A percentile compares a stretch with the other conserved stretches of the same genome.
These are phyloP conservation scores for Ganoderma lingzhi DNA, from an alignment of 1,284 basidiomycete genomes.

Conservation along the genomic window DNA sequence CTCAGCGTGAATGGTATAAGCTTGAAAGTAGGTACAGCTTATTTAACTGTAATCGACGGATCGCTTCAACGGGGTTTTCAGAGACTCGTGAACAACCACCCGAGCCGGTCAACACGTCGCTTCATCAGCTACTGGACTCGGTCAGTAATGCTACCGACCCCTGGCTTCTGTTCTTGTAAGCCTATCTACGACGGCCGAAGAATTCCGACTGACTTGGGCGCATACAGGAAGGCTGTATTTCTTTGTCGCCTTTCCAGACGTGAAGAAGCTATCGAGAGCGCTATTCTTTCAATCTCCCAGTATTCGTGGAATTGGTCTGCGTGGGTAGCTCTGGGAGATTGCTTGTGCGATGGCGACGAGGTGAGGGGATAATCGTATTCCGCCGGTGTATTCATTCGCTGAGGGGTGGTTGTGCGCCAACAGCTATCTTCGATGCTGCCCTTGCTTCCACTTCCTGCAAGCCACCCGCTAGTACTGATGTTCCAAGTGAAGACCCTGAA, in stretches of 20 bases:
- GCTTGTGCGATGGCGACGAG: constrained; percentile 91
- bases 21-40: constrained; percentile 64
- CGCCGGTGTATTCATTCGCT: neutral
- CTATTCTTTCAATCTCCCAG: constrained; percentile 79
- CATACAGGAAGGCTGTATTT: constrained; percentile 78
- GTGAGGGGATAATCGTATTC: constrained; percentile 49
- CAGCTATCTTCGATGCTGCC: constrained; percentile 73
- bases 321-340: constrained; percentile 85
- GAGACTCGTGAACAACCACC: constrained; percentile 80
- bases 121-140: constrained; percentile 68
- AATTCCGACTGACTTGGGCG: constrained; percentile 20
- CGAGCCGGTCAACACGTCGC: constrained; percentile 69
- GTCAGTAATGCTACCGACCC: constrained; percentile 75
- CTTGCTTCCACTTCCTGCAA: constrained; percentile 68
- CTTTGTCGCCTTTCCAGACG: constrained; percentile 80
- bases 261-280: constrained; percentile 87
- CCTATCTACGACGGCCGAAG: constrained; percentile 20
- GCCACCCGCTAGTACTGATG: constrained; percentile 82
- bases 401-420: constrained; percentile 31
- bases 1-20: constrained; percentile 76
- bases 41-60: neutral
- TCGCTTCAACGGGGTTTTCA: constrained; percentile 38
- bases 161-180: constrained; percentile 88
- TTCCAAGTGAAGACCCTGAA: constrained; percentile 93
- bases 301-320: constrained; percentile 98